phyloP scores from a whole-genome alignment of 2,329 filamentous ascomycete species.

The Rutstroemia sp. region DNA sequence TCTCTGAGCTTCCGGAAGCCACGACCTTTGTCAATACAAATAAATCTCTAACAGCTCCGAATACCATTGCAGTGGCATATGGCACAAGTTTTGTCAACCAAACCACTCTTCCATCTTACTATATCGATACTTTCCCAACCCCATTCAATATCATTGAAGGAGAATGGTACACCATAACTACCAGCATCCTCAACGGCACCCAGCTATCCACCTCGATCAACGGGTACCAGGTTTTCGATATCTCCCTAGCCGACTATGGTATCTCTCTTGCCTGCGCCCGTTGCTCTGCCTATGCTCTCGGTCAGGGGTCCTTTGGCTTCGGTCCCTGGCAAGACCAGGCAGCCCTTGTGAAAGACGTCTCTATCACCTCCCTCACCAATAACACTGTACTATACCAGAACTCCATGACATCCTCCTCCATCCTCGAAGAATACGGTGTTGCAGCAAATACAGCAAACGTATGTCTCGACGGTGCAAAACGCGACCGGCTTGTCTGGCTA shows the following conservation, averaged over 20 bases:
- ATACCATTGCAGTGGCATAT: background rate
- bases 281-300: conserved; percentile 3
- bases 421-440: conserved; percentile 33
- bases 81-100: background rate
- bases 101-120: background rate
- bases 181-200: conserved; percentile 24
- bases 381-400: conserved; percentile 30
- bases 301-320: conserved; percentile 33
- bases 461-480: conserved; percentile 36
- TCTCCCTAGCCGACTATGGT: background rate
- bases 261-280: no score
- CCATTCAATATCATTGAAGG: background rate
- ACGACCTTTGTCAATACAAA: background rate
- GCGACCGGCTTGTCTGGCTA: conserved; percentile 36
- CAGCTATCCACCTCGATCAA: conserved; percentile 27
- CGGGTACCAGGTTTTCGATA: conserved; percentile 17
- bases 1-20: background rate
- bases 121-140: background rate
- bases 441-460: conserved; percentile 30
- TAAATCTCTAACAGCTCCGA: background rate
- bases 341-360: conserved; percentile 32
- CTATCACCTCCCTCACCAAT: conserved; percentile 24
- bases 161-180: background rate
- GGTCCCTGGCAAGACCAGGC: conserved; percentile 35
- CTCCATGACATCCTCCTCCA: conserved; percentile 19